Base-by-base conservation (phyloP, 176 grass and related monocot genomes). In the Bolboschoenus planiculmis region DNA sequence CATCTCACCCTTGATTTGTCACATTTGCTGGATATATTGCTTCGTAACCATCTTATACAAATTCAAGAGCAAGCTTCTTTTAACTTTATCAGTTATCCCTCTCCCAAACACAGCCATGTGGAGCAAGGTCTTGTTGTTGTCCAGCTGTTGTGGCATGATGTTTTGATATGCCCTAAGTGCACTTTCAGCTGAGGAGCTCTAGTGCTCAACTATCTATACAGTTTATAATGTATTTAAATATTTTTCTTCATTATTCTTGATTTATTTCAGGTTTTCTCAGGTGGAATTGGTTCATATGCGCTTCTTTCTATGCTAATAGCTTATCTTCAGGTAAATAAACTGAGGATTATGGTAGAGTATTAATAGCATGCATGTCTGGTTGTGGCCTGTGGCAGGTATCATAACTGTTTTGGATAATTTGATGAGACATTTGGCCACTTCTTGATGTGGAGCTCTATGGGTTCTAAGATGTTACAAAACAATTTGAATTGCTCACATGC, bases 231-330 rank as follows among this genome's bases (percentile, higher is more conserved):
- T 76, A 20, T 20, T 21, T 76, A 29, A 33, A 33, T 30, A 33
- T 76, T 42, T 90, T 79, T 47, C 48, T n/a, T 74, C 43, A 20
- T 81, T 74, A 16, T 54, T 34, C 72, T 79, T 84, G 50, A 16
- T 73, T 26, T 79, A 27, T 80, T 62, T 67, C 71, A 99, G 97
- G 97, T 99, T 77, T 99, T 93, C 84, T 89, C 91, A 4, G 97
- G 97, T 86, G 97, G 93, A 47, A 89, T 99, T 86, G 97, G 97
- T 68, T 99, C 97, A 80, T 99, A 99, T 89, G 97, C 92, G 63
- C 97, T 99, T 93, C 87, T 96, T 67, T 85, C 93, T 29, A 99
- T 99, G 97, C 53, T 99, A 79, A 99, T 99, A 71, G 87, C 91
- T 81, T 88, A 93, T 82, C 83, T 99, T 85, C 87, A 99, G 97